Base-by-base conservation (phyloP, 192 early-diverging fungal genomes). In the Thamnidium elegans region DNA sequence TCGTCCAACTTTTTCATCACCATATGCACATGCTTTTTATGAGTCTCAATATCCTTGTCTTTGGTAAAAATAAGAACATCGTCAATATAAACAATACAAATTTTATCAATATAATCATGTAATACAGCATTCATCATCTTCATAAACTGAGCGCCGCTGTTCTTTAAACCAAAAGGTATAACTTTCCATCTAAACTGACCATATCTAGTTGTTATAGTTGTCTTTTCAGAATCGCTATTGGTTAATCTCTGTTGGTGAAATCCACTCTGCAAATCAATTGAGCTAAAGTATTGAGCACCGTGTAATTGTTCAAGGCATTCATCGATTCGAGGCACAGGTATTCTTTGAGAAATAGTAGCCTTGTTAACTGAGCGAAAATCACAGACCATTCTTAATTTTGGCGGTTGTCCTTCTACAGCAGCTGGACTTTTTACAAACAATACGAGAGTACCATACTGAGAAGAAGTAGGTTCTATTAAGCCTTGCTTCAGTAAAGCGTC, bases 111-210 rank as follows among this genome's bases (percentile, higher is more conserved):
- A 10, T 67, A 19, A 14, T 78, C 75, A 0, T 36, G 11, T 39
- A 89, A 65, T 1, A 80, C 45, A 21, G 76, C 56, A 56, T 84
- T 80, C 34, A 86, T 81, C 2, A 79, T 36, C 0, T 52, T 56
- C 61, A 80, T 75, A 69, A 90, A 90, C 0, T 78, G 73, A 0
- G 80, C 84, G 0, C 83, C 82, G 0, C 79, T 78, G 65, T 87
- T 89, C 17, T 69, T 74, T 4, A 90, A 54, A 0, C 87, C 87
- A 61, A 88, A 85, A 0, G 85, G 86, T 55, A 90, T 63, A 15
- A 87, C 84, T 0, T 63, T 36, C 34, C 62, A 87, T 54, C 87
- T 66, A 55, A 55, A 90, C 14, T 66, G 76, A 0, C 76, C 65
- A 45, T 73, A 73, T 6, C 60, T 26, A 0, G 75, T 82, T 0